Percentiles rank a stretch among this genome's conserved stretches.
These are phyloP conservation scores for Gnaphalium uliginosum DNA, from an alignment of 129 eudicot genomes.

Conservation along the genomic window DNA sequence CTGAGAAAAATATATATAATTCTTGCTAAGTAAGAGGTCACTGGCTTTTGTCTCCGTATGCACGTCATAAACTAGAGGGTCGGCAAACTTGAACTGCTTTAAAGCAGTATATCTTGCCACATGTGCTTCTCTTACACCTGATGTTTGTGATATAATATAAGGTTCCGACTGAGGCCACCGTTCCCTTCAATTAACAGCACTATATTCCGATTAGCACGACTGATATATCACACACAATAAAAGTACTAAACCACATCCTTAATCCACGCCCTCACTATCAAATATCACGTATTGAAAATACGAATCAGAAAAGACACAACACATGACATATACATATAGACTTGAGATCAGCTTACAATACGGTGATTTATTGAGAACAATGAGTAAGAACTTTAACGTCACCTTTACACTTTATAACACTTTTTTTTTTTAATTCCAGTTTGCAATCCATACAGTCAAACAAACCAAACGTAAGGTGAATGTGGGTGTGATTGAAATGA, in stretches of 20 bases:
- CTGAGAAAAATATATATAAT: conserved; percentile 56
- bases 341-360: too few relatives aligned
- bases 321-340: too few relatives aligned
- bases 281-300: not conserved
- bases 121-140: conserved; percentile 60
- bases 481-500: too few relatives aligned
- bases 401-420: too few relatives aligned
- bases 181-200: conserved; percentile 43
- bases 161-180: conserved; percentile 60
- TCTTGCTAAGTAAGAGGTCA: conserved; percentile 47
- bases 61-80: conserved; percentile 46
- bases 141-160: conserved; percentile 26
- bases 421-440: too few relatives aligned
- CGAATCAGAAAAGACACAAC: not conserved
- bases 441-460: too few relatives aligned
- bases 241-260: not conserved
- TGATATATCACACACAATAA: conserved; percentile 7
- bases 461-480: too few relatives aligned
- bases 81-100: conserved; percentile 58
- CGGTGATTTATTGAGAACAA: too few relatives aligned
- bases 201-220: conserved; percentile 14
- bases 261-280: not conserved
- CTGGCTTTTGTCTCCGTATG: conserved; percentile 36
- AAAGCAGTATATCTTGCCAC: conserved; percentile 47
- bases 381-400: too few relatives aligned